Evolutionary conservation across 768 basidiomycete species (phyloP).

Genomic region (Leccinum subtestaceum): DNA sequence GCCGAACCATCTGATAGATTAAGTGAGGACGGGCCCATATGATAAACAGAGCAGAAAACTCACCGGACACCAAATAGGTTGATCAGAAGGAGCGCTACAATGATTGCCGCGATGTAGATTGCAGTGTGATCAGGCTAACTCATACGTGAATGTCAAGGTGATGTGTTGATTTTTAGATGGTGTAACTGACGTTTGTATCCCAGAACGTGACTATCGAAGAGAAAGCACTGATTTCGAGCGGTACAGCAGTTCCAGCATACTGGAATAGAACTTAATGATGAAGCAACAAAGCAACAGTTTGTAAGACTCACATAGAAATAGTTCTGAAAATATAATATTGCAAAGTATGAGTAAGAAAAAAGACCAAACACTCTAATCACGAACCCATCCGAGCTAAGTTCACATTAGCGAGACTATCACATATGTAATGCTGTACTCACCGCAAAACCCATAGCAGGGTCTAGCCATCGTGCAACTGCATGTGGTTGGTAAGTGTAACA

Average conservation of each 20-base stretch:
- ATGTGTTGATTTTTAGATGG: background rate
- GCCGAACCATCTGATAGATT: conserved; percentile 20
- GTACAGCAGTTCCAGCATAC: conserved; percentile 38
- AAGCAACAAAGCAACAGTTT: background rate
- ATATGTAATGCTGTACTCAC: conserved; percentile 12
- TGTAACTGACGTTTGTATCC: conserved; percentile 32
- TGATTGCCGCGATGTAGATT: conserved; percentile 40
- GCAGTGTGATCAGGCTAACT: conserved; percentile 35
- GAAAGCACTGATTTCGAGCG: conserved; percentile 51
- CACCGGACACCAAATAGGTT: conserved; percentile 47
- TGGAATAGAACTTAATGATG: background rate
- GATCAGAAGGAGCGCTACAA: conserved; percentile 38
- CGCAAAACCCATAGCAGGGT: conserved; percentile 32
- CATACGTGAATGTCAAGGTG: conserved; percentile 13
- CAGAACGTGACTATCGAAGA: conserved; percentile 51
- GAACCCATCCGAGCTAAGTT: conserved; percentile 25
- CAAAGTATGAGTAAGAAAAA: conserved; percentile 2
- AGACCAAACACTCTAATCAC: background rate
- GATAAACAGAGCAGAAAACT: conserved; percentile 34
- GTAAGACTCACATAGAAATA: conserved; percentile 32
- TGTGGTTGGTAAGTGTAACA: background rate
- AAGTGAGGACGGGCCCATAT: conserved; percentile 35
- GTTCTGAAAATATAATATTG: conserved; percentile 18
- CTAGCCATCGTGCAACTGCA: conserved; percentile 33
- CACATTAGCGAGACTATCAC: background rate